Percentiles rank a stretch among this genome's conserved stretches.
Conservation (phyloP, 129 eudicot genomes). For the Chrysanthemum lavandulifolium region DNA sequence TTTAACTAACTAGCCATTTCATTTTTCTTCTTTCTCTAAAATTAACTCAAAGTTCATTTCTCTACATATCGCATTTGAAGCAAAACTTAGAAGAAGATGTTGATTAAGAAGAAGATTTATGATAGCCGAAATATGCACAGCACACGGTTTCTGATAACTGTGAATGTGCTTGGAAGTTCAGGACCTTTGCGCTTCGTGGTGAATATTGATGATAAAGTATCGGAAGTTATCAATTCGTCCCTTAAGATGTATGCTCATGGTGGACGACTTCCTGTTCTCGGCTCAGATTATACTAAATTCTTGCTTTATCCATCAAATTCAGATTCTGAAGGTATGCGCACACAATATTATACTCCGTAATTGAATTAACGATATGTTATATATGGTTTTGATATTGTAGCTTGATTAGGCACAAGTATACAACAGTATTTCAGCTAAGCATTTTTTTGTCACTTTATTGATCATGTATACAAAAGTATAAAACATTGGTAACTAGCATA, state of each 20-base stretch:
- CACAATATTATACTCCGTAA: too few relatives aligned
- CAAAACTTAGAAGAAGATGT: neutral
- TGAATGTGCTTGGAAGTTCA: slow-evolving; percentile 54
- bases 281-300: slow-evolving; percentile 37
- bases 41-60: neutral
- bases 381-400: neutral
- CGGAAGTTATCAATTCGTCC: slow-evolving; percentile 43
- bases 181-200: slow-evolving; percentile 64
- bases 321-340: slow-evolving; percentile 49
- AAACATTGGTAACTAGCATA: too few relatives aligned
- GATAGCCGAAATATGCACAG: slow-evolving; percentile 4
- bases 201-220: slow-evolving; percentile 41
- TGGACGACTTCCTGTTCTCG: slow-evolving; percentile 60
- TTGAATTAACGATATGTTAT: neutral
- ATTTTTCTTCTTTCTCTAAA: neutral
- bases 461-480: too few relatives aligned
- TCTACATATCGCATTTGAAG: neutral
- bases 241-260: slow-evolving; percentile 52
- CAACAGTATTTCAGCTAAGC: too few relatives aligned
- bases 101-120: slow-evolving; percentile 17
- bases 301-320: slow-evolving; percentile 53
- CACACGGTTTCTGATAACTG: slow-evolving; percentile 44
- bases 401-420: neutral
- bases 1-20: slow-evolving; percentile 9
- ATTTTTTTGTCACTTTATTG: too few relatives aligned